Evolutionary conservation across 179 eudicot genomes (phyloP).

Genomic region (Pouteria campechiana): DNA sequence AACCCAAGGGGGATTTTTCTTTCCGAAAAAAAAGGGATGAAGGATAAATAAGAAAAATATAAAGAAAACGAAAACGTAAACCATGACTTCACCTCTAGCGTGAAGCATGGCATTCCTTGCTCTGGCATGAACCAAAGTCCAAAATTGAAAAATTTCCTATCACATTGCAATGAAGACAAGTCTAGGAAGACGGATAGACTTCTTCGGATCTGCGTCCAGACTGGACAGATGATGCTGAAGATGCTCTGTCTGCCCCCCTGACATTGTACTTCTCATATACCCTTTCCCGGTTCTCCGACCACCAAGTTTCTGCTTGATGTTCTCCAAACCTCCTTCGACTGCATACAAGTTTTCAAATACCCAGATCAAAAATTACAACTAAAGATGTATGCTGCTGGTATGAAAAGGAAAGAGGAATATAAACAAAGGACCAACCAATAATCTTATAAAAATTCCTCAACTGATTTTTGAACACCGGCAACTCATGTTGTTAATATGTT

Average conservation of each 20-base stretch:
- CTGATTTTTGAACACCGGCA: too few species aligned
- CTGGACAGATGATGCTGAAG: slow-evolving; percentile 63
- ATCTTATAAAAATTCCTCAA: too few species aligned
- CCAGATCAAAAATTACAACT: neutral
- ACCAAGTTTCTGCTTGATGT: slow-evolving; percentile 98
- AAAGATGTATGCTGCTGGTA: neutral
- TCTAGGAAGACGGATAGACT: slow-evolving; percentile 44
- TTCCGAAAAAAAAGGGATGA: slow-evolving; percentile 1
- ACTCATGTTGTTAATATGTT: too few species aligned
- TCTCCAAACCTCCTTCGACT: slow-evolving; percentile 98
- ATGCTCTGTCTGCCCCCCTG: slow-evolving; percentile 71
- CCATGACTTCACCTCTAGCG: neutral
- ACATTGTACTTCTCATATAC: slow-evolving; percentile 87
- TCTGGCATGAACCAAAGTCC: neutral
- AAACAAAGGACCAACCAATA: too few species aligned
- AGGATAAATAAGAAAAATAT: neutral
- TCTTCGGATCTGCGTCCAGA: slow-evolving; percentile 61
- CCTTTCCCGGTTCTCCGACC: slow-evolving; percentile 96
- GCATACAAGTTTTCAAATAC: slow-evolving; percentile 12
- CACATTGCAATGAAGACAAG: slow-evolving; percentile 15
- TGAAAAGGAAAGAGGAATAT: too few species aligned
- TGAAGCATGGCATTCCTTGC: neutral
- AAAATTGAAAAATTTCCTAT: slow-evolving; percentile 1
- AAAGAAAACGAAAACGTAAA: neutral
- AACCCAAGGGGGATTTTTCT: neutral